Evolutionary conservation across 257 asterid genomes (phyloP), one percentile per base, ranked within the genome.

Genomic region (Perilla frutescens): DNA sequence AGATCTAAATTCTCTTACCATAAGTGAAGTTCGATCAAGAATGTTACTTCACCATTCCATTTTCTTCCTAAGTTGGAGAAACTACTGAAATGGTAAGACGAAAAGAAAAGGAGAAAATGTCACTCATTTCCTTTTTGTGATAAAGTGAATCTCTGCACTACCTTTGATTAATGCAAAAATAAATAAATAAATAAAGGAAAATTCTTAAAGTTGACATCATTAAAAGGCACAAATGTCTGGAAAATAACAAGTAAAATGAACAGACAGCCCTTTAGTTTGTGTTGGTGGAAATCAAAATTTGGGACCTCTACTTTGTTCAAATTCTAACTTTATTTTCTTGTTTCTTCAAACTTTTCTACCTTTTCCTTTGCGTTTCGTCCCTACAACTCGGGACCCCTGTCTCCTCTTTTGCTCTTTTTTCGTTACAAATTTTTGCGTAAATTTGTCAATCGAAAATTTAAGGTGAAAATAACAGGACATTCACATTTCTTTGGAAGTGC

Each of bases 311-410:
- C 43, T 31, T 72, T 62, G 56, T 76, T 14, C 32, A 47, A 41
- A 59, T 64, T 59, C n/a, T 20, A 69, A 47, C 66, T 60, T 7
- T 9, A n/a, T 70, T 69, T 45, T 59, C 47, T 39, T 76, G 60
- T 47, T 70, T 62, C 65, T 62, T 39, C 10, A 65, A 41, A n/a
- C 68, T 39, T 73, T 75, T 47, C 37, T 62, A 73, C 67, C 63
- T 77, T 74, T 71, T 68, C 67, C 53, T 59, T 65, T 64, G 45
- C 49, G 63, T 70, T 70, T 51, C 15, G 75, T 26, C 58, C 74
- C 76, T 39, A 79, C 78, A 75, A 5, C 47, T 53, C 14, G 80
- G 84, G 85, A 80, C 82, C 85, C 70, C 62, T 82, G 86, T 80
- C 85, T 73, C 40, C 83, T 62, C 77, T 64, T 77, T 69, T 63